Conservation (phyloP, 2,329 filamentous ascomycete species). For the Fusarium gaditjirri region DNA sequence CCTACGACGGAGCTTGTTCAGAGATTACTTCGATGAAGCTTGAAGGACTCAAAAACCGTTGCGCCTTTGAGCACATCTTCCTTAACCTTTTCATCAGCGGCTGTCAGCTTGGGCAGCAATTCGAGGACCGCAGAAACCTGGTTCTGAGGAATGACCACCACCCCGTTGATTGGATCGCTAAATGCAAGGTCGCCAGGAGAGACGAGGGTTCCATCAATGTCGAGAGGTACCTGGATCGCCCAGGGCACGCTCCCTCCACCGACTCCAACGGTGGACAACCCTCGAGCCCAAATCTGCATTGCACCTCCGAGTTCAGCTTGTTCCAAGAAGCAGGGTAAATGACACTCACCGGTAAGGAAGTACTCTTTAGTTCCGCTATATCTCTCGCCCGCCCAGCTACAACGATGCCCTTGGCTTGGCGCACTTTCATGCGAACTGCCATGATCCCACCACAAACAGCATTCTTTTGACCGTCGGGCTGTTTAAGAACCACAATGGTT, state of each 20-base stretch:
- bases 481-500: conserved; percentile 73
- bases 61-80: conserved; percentile 71
- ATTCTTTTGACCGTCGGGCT: conserved; percentile 72
- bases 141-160: conserved; percentile 72
- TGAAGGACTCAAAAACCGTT: conserved; percentile 74
- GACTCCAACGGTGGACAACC: conserved; percentile 67
- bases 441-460: conserved; percentile 82
- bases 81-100: conserved; percentile 70
- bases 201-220: conserved; percentile 56
- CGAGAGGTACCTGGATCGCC: conserved; percentile 59
- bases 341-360: conserved; percentile 64
- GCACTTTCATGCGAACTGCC: conserved; percentile 73
- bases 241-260: conserved; percentile 67
- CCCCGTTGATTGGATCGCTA: conserved; percentile 75
- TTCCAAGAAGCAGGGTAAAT: conserved; percentile 7
- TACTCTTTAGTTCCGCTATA: conserved; percentile 66
- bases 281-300: conserved; percentile 64
- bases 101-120: conserved; percentile 62
- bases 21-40: conserved; percentile 60
- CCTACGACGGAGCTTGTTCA: conserved; percentile 25
- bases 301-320: conserved; percentile 33
- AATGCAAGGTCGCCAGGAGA: conserved; percentile 74
- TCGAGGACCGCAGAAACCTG: conserved; percentile 70
- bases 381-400: conserved; percentile 76
- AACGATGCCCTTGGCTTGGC: conserved; percentile 70